phyloP scores from a whole-genome alignment of 164 flowering plant genomes.

The Macadamia tetraphylla region DNA sequence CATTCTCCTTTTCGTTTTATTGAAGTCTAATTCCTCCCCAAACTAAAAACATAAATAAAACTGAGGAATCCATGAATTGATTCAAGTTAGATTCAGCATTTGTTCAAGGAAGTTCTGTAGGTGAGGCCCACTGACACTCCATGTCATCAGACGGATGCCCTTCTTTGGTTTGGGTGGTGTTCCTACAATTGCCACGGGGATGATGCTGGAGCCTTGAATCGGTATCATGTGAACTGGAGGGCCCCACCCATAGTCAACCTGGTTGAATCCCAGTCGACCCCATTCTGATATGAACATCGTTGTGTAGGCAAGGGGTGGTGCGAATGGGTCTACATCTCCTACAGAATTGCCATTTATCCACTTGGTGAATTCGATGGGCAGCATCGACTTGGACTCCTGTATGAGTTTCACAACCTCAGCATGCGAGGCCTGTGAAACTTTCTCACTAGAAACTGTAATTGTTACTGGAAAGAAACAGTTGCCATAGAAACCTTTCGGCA shows the following conservation, averaged over 20 bases:
- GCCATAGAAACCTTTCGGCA: slow-evolving; percentile 62
- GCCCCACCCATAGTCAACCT: slow-evolving; percentile 70
- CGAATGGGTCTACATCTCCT: slow-evolving; percentile 36
- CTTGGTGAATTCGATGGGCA: slow-evolving; percentile 33
- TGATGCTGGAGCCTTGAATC: slow-evolving; percentile 42
- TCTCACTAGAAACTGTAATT: slow-evolving; percentile 19
- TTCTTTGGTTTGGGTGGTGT: slow-evolving; percentile 32
- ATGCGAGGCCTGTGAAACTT: slow-evolving; percentile 22
- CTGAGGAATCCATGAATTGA: not conserved
- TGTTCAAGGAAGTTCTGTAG: slow-evolving; percentile 28
- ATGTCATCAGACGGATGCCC: slow-evolving; percentile 61
- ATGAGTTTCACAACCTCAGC: slow-evolving; percentile 40
- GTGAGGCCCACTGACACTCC: slow-evolving; percentile 45
- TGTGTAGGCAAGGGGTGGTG: slow-evolving; percentile 37
- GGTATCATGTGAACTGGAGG: slow-evolving; percentile 52
- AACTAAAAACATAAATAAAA: too few species aligned
- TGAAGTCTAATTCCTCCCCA: too few species aligned
- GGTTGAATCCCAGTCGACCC: slow-evolving; percentile 57
- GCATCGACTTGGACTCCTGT: slow-evolving; percentile 39
- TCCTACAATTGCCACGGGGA: slow-evolving; percentile 48
- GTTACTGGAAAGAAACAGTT: slow-evolving; percentile 69
- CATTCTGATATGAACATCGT: slow-evolving; percentile 62
- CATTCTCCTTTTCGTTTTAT: too few species aligned
- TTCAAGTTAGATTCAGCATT: slow-evolving; percentile 14
- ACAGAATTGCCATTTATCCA: slow-evolving; percentile 27